Percentiles rank a stretch among this genome's conserved stretches.
These are phyloP conservation scores for Myxozyma geophila DNA, from an alignment of 805 yeast genomes.

Conservation along the genomic window DNA sequence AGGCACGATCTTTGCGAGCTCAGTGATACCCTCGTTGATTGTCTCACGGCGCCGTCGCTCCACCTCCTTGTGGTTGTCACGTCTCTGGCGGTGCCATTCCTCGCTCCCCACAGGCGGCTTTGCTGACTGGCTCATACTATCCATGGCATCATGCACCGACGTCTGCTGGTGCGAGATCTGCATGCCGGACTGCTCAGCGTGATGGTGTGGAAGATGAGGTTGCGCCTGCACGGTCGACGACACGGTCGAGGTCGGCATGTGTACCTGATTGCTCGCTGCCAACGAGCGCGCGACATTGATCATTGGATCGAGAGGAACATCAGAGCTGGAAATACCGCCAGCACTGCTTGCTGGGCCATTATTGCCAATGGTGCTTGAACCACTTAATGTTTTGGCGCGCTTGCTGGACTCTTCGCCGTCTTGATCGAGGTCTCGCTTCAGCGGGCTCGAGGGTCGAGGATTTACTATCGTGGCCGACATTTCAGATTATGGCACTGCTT, in stretches of 20 bases:
- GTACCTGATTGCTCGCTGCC: conserved; percentile 10
- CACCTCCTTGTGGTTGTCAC: conserved; percentile 93
- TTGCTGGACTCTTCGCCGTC: conserved; percentile 14
- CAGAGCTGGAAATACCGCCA: not conserved
- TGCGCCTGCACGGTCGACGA: conserved; percentile 25
- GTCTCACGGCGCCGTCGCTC: conserved; percentile 90
- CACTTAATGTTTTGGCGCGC: not conserved
- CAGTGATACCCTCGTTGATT: conserved; percentile 84
- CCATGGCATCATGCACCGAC: conserved; percentile 5
- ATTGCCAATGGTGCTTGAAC: too few species aligned
- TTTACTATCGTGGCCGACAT: conserved; percentile 19
- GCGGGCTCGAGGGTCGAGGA: conserved; percentile 15
- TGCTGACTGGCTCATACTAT: conserved; percentile 8
- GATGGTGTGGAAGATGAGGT: conserved; percentile 24
- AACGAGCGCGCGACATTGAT: conserved; percentile 22
- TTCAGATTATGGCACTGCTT: not conserved
- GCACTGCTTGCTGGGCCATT: too few species aligned
- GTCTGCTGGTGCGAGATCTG: conserved; percentile 2
- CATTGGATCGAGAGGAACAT: conserved; percentile 25
- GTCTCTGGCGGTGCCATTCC: conserved; percentile 82
- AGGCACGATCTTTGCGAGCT: conserved; percentile 76
- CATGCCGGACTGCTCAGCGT: conserved; percentile 2
- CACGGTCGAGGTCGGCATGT: conserved; percentile 11
- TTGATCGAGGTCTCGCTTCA: conserved; percentile 24
- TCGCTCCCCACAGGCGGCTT: conserved; percentile 76